Conservation (phyloP, 768 basidiomycete species). For the Mrakia frigida region DNA sequence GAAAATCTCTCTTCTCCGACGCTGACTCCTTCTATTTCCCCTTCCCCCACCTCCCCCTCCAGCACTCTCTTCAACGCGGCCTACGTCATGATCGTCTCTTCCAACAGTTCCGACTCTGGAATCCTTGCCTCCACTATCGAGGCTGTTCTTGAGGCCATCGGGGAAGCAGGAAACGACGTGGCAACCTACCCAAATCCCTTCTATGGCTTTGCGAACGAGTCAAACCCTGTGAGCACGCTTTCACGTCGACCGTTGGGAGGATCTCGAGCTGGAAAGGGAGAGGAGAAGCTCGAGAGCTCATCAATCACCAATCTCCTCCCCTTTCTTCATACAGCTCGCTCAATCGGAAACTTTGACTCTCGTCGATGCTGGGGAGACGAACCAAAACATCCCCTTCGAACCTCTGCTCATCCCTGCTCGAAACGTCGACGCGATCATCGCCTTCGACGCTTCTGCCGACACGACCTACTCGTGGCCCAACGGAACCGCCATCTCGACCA, state of each 20-base stretch:
- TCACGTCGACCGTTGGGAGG: background rate
- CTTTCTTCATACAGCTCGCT: conserved; percentile 35
- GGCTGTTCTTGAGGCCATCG: conserved; percentile 36
- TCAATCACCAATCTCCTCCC: background rate
- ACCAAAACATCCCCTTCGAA: conserved; percentile 44
- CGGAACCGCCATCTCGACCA: conserved; percentile 53
- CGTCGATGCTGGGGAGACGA: conserved; percentile 44
- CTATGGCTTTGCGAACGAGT: conserved; percentile 36
- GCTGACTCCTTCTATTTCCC: too few relatives aligned
- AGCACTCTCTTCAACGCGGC: background rate
- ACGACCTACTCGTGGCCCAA: conserved; percentile 59
- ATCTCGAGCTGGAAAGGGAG: too few relatives aligned
- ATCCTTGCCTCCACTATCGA: conserved; percentile 40
- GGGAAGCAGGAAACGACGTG: conserved; percentile 42
- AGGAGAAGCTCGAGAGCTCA: background rate
- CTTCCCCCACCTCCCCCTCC: too few relatives aligned
- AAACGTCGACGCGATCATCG: conserved; percentile 67
- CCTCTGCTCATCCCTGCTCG: conserved; percentile 67
- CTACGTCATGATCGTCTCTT: background rate
- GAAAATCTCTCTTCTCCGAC: too few relatives aligned
- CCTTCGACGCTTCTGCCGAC: conserved; percentile 57
- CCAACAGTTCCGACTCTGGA: conserved; percentile 37
- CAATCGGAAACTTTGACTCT: conserved; percentile 40
- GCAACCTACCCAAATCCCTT: conserved; percentile 44
- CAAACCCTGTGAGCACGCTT: conserved; percentile 38